Evolutionary conservation across 164 flowering plant genomes (phyloP), one percentile per base, ranked within the genome.

Genomic region (Magnolia sinica): DNA sequence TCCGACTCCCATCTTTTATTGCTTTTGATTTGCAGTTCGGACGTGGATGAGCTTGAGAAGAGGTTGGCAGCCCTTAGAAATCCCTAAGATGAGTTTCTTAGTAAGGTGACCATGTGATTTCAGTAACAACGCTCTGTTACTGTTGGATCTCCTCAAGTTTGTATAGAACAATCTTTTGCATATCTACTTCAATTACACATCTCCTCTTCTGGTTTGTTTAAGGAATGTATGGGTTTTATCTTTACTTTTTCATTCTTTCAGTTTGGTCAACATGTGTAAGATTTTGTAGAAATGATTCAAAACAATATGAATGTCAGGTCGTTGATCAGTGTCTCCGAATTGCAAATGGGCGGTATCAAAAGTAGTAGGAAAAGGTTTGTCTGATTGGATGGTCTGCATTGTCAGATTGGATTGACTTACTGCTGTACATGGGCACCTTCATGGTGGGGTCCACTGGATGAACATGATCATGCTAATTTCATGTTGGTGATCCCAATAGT

Each of bases 31-130:
- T 84, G 86, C 89, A 94, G 98, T 82, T 91, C 97, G 50, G 86
- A 87, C 45, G 84, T 87, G 61, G 88, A 85, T 84, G 96, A 93
- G 66, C 89, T 95, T 71, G 98, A 93, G 87, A 88, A 92, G 89
- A 85, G 98, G 80, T 82, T 95, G 89, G 98, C 96, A 49, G 93
- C 95, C 68, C 97, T 95, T 63, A 83, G 96, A 83, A 88, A 88
- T 65, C 82, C 90, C 45, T 90, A 80, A 85, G 76, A 71, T 76
- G 68, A 52, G 65, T 73, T 69, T 29, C 27, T 0, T 66, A 7
- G 11, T 37, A 51, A 4, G 45, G 20, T 59, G 11, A 52, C 29
- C 73, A 23, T 64, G n/a, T 45, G 51, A 27, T 64, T 50, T 24
- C 59, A 64, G 31, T 50, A 64, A 64, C 51, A n/a, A 11, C 11